phyloP scores from a whole-genome alignment of 768 basidiomycete genomes.

The Psilocybe subaeruginosa region DNA sequence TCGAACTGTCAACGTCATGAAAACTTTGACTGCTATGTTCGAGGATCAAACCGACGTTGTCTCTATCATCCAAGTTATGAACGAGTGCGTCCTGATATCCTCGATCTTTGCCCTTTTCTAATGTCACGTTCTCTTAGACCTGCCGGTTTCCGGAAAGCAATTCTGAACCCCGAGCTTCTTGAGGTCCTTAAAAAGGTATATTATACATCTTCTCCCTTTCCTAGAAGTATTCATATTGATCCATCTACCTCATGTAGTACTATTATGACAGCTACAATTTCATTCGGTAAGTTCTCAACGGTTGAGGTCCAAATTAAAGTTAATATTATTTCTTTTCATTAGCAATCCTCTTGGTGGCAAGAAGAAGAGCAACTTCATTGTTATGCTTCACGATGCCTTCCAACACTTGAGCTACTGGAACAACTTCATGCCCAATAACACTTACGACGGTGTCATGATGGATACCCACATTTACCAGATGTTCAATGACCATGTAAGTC shows the following conservation, averaged over 20 bases:
- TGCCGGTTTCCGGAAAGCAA: constrained; percentile 59
- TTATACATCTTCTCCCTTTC: background rate
- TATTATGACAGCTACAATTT: constrained; percentile 74
- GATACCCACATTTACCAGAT: constrained; percentile 82
- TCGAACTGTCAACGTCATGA: constrained; percentile 68
- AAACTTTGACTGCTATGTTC: constrained; percentile 62
- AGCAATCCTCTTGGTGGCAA: constrained; percentile 30
- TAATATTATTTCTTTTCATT: constrained; percentile 32
- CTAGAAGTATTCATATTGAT: background rate
- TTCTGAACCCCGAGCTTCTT: constrained; percentile 38
- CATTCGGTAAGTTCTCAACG: constrained; percentile 50
- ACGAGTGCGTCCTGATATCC: constrained; percentile 55
- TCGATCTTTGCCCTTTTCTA: background rate
- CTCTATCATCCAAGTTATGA: constrained; percentile 69
- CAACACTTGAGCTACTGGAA: constrained; percentile 71
- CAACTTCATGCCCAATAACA: constrained; percentile 54
- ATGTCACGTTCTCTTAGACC: constrained; percentile 45
- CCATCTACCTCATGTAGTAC: constrained; percentile 40
- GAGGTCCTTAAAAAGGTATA: constrained; percentile 44
- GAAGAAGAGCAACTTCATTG: constrained; percentile 69
- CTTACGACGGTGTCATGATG: constrained; percentile 68
- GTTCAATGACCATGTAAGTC: constrained; percentile 56
- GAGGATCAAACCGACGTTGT: constrained; percentile 56
- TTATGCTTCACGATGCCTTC: constrained; percentile 78
- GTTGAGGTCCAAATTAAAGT: background rate